Evolutionary conservation across 208 protist species (phyloP).

Genomic region (Tritrichomonas foetus): DNA sequence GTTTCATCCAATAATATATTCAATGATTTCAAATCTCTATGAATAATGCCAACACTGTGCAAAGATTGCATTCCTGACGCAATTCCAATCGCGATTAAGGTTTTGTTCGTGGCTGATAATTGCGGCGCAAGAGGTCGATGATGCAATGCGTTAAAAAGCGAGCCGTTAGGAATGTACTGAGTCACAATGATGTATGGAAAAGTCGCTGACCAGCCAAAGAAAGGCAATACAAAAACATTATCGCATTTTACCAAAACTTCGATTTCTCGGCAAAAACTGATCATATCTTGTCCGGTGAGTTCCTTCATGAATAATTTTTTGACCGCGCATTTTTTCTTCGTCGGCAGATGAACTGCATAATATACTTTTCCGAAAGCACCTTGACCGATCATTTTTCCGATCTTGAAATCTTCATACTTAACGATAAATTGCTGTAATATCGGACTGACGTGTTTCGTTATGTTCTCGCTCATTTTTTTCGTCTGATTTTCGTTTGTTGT

Average conservation of each 20-base stretch:
- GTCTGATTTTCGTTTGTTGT: too few species aligned
- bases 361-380: slow-evolving; percentile 13
- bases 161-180: background rate
- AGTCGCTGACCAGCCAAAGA: background rate
- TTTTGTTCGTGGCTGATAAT: background rate
- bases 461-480: too few species aligned
- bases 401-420: background rate
- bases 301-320: background rate
- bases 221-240: background rate
- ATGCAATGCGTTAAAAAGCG: background rate
- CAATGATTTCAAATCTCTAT: slow-evolving; percentile 15
- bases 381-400: background rate
- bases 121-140: background rate
- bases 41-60: background rate
- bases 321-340: background rate
- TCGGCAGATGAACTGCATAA: background rate
- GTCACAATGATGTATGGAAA: background rate
- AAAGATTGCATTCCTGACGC: background rate
- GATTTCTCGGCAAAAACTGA: background rate
- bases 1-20: background rate
- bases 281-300: background rate
- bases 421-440: background rate
- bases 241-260: background rate
- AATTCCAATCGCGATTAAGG: background rate
- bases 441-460: background rate